Evolutionary conservation across 192 early-diverging fungal genomes (phyloP).

Genomic region (Chytriomyces confervae): DNA sequence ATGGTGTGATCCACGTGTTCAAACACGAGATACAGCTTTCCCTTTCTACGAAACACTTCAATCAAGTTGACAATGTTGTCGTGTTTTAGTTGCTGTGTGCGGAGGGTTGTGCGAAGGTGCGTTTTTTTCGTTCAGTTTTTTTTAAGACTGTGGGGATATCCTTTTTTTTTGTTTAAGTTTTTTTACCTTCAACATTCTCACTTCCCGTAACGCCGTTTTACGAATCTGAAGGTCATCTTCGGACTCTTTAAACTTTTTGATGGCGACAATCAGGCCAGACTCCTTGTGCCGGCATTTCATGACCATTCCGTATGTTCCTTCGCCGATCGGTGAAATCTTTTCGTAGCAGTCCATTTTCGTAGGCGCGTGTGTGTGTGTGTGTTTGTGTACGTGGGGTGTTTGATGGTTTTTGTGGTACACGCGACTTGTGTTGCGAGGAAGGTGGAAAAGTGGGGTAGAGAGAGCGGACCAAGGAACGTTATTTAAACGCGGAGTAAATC

Average conservation of each 20-base stretch:
- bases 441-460: not conserved
- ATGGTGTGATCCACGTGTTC: conserved; percentile 73
- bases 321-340: conserved; percentile 67
- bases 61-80: conserved; percentile 73
- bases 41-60: conserved; percentile 68
- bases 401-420: no score
- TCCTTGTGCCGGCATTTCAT: conserved; percentile 73
- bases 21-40: conserved; percentile 70
- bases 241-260: conserved; percentile 71
- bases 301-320: conserved; percentile 71
- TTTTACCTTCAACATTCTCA: conserved; percentile 66
- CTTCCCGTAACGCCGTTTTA: conserved; percentile 67
- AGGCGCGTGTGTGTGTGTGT: not conserved
- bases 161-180: not conserved
- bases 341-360: conserved; percentile 64
- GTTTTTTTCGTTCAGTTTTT: not conserved
- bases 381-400: not conserved
- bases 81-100: conserved; percentile 64
- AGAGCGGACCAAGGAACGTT: not conserved
- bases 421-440: not conserved
- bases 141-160: not conserved
- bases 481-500: not conserved
- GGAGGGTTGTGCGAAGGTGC: not conserved
- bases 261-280: conserved; percentile 67
- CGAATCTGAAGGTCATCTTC: conserved; percentile 71